Evolutionary conservation across 345 rosid species (phyloP).

Genomic region (Garcia nutans): DNA sequence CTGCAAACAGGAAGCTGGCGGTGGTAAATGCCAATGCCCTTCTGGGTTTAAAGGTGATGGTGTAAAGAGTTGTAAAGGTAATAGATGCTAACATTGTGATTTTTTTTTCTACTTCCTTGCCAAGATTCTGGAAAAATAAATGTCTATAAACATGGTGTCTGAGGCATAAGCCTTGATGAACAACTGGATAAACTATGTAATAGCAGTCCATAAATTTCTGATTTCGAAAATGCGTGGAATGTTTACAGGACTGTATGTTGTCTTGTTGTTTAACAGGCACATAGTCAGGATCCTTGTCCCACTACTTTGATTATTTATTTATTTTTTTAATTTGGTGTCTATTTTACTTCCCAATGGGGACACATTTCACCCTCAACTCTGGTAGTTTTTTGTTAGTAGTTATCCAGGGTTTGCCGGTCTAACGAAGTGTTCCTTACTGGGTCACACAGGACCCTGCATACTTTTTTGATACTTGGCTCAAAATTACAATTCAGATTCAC

Average conservation of each 20-base stretch:
- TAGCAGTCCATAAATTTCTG: not conserved
- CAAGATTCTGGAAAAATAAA: not conserved
- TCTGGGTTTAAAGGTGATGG: constrained; percentile 91
- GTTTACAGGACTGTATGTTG: too few relatives aligned
- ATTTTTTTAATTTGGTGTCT: not conserved
- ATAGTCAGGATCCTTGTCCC: too few relatives aligned
- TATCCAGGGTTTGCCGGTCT: not conserved
- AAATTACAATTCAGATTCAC: not conserved
- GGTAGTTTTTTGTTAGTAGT: too few relatives aligned
- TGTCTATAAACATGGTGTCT: not conserved
- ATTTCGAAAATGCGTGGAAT: too few relatives aligned
- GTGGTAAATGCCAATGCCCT: constrained; percentile 81
- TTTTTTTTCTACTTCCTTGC: not conserved
- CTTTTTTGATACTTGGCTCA: not conserved
- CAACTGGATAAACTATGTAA: not conserved
- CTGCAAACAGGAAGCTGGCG: constrained; percentile 61
- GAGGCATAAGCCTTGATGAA: not conserved
- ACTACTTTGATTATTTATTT: not conserved
- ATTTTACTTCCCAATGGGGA: not conserved
- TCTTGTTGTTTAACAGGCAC: too few relatives aligned
- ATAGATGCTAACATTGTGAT: constrained; percentile 23
- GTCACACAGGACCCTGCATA: not conserved
- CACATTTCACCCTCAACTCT: not conserved
- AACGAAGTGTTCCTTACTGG: not conserved
- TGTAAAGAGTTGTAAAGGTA: constrained; percentile 74